These are phyloP conservation scores for Discostella pseudostelligera DNA, from an alignment of 108 stramenopile genomes.

Conservation along the genomic window DNA sequence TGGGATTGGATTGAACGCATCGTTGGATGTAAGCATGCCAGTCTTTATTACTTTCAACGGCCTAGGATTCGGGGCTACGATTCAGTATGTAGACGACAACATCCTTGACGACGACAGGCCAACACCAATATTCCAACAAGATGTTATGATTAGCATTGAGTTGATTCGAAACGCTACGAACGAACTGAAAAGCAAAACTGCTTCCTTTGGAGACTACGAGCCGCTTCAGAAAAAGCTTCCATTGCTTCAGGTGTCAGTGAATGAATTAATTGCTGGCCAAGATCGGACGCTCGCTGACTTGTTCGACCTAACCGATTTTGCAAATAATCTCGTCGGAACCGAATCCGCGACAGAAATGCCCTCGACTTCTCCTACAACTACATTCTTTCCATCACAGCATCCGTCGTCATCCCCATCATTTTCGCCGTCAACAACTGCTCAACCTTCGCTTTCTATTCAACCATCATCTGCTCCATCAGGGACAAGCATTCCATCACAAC, in stretches of 20 bases:
- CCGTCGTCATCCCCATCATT: background rate
- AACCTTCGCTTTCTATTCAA: background rate
- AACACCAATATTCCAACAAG: background rate
- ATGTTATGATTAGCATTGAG: constrained; percentile 18
- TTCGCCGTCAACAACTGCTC: background rate
- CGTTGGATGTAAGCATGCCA: constrained; percentile 18
- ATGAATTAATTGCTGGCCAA: constrained; percentile 30
- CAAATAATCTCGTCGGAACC: constrained; percentile 4
- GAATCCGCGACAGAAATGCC: background rate
- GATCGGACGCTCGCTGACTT: constrained; percentile 19
- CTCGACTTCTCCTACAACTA: constrained; percentile 1
- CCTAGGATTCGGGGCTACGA: constrained; percentile 25
- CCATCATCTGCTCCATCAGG: background rate
- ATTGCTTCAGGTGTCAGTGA: constrained; percentile 20
- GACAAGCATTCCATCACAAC: constrained; percentile 1
- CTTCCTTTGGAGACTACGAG: constrained; percentile 13
- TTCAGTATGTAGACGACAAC: constrained; percentile 15
- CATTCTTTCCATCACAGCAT: background rate
- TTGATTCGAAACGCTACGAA: background rate
- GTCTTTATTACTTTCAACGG: constrained; percentile 11
- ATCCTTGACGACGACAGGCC: constrained; percentile 16
- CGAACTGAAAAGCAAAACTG: constrained; percentile 2
- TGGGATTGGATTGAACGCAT: constrained; percentile 18
- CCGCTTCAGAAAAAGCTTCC: constrained; percentile 13
- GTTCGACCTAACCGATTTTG: constrained; percentile 28